These are phyloP conservation scores for Cucumis cinereus DNA, from an alignment of 306 rosid species.

Conservation along the genomic window DNA sequence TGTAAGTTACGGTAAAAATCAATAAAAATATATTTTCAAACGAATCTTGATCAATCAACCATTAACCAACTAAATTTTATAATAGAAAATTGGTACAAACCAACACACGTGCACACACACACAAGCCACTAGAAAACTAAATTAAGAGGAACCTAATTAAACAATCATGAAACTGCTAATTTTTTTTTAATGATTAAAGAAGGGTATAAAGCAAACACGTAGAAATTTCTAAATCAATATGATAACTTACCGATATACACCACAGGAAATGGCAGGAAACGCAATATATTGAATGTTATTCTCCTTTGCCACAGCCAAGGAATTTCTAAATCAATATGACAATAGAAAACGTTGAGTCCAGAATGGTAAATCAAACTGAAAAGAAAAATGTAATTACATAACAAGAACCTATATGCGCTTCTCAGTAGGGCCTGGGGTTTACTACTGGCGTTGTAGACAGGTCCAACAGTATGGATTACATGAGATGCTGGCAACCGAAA, in stretches of 20 bases:
- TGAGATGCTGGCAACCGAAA: constrained; percentile 61
- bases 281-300: constrained; percentile 59
- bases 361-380: background rate
- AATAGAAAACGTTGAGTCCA: background rate
- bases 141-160: background rate
- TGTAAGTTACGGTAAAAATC: constrained; percentile 18
- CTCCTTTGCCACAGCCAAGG: constrained; percentile 63
- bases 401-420: constrained; percentile 60
- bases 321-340: constrained; percentile 34
- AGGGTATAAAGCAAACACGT: background rate
- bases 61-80: background rate
- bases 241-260: constrained; percentile 53
- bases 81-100: background rate
- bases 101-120: background rate
- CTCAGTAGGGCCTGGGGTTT: constrained; percentile 50
- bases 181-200: background rate
- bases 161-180: background rate
- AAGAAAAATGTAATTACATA: background rate
- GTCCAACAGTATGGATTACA: constrained; percentile 84
- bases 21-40: background rate
- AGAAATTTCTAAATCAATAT: background rate
- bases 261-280: constrained; percentile 90
- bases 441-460: constrained; percentile 29
- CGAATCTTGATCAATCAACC: background rate
- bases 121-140: background rate